Base-by-base conservation (phyloP, 2,329 filamentous ascomycete species). In the Lecanicillium sp. region DNA sequence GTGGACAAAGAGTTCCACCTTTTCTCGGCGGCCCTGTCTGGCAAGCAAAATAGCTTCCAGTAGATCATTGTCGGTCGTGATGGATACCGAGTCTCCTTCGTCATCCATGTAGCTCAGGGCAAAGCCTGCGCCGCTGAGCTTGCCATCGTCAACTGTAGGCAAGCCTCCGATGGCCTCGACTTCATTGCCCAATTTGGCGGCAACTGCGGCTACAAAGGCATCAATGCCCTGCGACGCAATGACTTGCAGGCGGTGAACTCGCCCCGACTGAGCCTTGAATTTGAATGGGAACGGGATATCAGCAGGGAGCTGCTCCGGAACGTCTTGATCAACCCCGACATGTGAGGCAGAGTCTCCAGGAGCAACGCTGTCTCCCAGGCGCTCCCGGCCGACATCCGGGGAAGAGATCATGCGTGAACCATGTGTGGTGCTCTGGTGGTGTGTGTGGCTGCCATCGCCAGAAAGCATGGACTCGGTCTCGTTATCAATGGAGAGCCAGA, bases 381-480 rank as follows among this genome's bases (percentile, higher is more conserved):
- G 74, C 40, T 90, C 86, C 46, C 85, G 79, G 41, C 74, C 65
- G 35, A 79, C 62, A 47, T 94, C 87, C 29, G 88, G 87, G 27
- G 88, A 94, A 27, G 88, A 94, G 66, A 94, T 80, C 50, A 90
- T 71, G 44, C 86, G 79, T 39, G 79, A 74, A 44, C 79, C 77
- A 34, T 81, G 69, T 42, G 82, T 79, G 37, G 79, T 53, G 69
- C 22, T 25, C 22, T 79, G 58, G 52, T 69, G 70, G 51, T 79
- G 72, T 51, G 86, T 82, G 54, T 82, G 81, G 54, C 84, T 86
- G 35, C 84, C 86, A 41, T 94, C 87, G 44, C 89, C 92, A 43
- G 92, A 98, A 61, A 97, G 81, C 74, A 95, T 84, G 3, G 92
- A 98, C 63, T 97, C 92, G 12, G 89, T 90, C 60, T 95, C 90